Evolutionary conservation across 2,329 filamentous ascomycete genomes (phyloP).

Genomic region (Tolypocladium sp.): DNA sequence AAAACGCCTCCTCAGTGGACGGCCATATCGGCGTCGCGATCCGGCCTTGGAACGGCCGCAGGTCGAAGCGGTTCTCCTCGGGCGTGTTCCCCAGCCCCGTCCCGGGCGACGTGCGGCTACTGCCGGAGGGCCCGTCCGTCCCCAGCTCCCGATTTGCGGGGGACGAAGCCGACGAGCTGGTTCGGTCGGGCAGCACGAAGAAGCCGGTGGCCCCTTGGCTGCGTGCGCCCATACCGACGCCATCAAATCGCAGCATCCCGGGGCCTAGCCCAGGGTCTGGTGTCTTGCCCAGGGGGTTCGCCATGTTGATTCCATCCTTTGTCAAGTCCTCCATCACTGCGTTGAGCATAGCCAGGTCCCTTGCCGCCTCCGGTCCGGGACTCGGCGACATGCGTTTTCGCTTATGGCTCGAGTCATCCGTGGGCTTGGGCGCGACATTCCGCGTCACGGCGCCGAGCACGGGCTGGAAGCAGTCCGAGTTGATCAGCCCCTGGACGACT

Average conservation of each 20-base stretch:
- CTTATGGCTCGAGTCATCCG: conserved; percentile 17
- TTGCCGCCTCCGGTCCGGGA: conserved; percentile 10
- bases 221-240: neutral
- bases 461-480: conserved; percentile 19
- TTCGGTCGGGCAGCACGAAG: conserved; percentile 20
- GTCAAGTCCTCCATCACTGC: neutral
- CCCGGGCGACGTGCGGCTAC: conserved; percentile 20
- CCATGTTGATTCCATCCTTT: neutral
- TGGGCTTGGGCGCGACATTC: conserved; percentile 13
- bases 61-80: conserved; percentile 25
- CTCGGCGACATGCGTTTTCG: conserved; percentile 20
- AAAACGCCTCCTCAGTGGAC: conserved; percentile 18
- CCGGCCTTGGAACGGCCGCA: conserved; percentile 22
- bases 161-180: conserved; percentile 22
- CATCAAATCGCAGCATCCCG: neutral
- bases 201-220: neutral
- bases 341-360: neutral
- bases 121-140: conserved; percentile 13
- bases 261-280: neutral
- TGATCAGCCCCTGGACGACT: conserved; percentile 3
- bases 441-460: conserved; percentile 22
- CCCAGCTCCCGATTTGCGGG: conserved; percentile 13
- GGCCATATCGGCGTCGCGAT: conserved; percentile 20
- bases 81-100: conserved; percentile 23
- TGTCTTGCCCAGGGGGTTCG: neutral